A percentile compares a stretch with the other conserved stretches of the same genome.
Conservation (phyloP, 257 asterid genomes). For the Capsicum rhomboideum region DNA sequence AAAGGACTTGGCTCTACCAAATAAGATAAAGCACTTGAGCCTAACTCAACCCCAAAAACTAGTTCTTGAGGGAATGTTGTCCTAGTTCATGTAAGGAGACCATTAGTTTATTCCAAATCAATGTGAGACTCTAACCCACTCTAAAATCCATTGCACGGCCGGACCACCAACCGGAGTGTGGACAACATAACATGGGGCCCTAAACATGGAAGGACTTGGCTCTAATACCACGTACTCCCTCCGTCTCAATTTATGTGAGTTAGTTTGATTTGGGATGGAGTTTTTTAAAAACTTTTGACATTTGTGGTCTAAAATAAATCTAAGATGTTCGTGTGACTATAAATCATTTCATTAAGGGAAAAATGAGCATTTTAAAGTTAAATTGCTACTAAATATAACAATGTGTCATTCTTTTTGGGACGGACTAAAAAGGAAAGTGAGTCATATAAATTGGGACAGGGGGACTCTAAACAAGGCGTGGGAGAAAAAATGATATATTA, state of each 20-base stretch:
- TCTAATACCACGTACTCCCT: background rate
- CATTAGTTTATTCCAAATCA: background rate
- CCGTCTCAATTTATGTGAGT: too few relatives aligned
- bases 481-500: background rate
- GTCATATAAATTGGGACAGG: too few relatives aligned
- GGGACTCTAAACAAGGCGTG: background rate
- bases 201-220: background rate
- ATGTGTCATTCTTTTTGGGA: too few relatives aligned
- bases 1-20: background rate
- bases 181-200: background rate
- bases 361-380: too few relatives aligned
- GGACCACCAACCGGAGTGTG: background rate
- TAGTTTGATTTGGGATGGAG: too few relatives aligned
- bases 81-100: background rate
- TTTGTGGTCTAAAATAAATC: too few relatives aligned
- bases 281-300: too few relatives aligned
- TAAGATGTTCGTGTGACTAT: too few relatives aligned
- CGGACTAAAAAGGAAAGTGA: too few relatives aligned
- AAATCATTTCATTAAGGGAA: too few relatives aligned
- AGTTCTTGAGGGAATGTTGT: background rate
- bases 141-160: background rate
- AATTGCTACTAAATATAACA: too few relatives aligned
- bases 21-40: background rate
- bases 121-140: background rate
- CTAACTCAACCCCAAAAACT: background rate